A percentile compares a stretch with the other conserved stretches of the same genome.
Conservation (phyloP, 495 filamentous ascomycete genomes). For the Elaphomyces granulatus region DNA sequence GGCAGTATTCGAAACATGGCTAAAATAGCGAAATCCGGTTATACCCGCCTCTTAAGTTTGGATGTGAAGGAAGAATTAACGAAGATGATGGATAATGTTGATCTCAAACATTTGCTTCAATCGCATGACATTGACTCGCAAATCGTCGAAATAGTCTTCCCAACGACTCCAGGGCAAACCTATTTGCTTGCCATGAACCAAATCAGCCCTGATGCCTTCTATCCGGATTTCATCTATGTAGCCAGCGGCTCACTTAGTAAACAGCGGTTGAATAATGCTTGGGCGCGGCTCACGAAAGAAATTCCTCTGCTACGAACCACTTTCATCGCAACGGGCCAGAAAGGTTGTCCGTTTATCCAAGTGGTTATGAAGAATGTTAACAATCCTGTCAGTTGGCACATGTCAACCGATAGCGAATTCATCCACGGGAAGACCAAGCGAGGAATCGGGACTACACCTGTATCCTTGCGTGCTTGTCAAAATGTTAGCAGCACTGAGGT, state of each 20-base stretch:
- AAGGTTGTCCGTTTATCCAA: constrained; percentile 14
- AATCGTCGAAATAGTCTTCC: constrained; percentile 10
- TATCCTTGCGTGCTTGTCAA: constrained; percentile 16
- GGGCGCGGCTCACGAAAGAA: constrained; percentile 11
- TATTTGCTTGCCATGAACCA: constrained; percentile 23
- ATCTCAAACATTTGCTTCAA: constrained; percentile 9
- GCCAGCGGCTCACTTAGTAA: constrained; percentile 7
- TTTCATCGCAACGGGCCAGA: constrained; percentile 16
- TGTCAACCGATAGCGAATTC: not conserved
- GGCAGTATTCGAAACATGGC: constrained; percentile 24
- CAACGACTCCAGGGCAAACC: constrained; percentile 19
- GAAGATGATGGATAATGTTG: constrained; percentile 9
- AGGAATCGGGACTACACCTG: constrained; percentile 12
- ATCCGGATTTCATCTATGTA: constrained; percentile 19
- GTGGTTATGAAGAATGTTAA: constrained; percentile 12
- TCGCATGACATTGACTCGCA: constrained; percentile 10
- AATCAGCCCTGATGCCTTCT: constrained; percentile 18
- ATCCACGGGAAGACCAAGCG: constrained; percentile 1
- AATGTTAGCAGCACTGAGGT: constrained; percentile 12
- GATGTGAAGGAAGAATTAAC: constrained; percentile 8
- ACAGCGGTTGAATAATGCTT: constrained; percentile 13
- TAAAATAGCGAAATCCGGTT: constrained; percentile 4
- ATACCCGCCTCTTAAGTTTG: not conserved
- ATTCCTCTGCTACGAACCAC: constrained; percentile 19
- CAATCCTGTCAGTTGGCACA: constrained; percentile 16